Evolutionary conservation across 2,329 filamentous ascomycete genomes (phyloP).

Genomic region (Penicillium psychrosexuale): DNA sequence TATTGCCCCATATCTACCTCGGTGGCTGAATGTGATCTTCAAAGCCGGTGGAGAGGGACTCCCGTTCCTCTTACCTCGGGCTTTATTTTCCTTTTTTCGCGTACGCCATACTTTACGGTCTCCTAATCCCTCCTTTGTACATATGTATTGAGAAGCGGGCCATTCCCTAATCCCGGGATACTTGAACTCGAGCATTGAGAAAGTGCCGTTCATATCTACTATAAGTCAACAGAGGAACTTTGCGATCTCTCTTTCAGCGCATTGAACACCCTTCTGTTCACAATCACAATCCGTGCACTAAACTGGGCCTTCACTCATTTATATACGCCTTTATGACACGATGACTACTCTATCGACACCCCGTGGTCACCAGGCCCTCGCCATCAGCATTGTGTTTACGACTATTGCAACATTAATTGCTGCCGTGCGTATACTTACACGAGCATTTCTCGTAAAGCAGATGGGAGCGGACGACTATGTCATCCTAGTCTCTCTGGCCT

Average conservation of each 20-base stretch:
- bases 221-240: not conserved
- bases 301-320: not conserved
- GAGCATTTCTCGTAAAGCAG: slow-evolving; percentile 34
- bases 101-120: not conserved
- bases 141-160: slow-evolving; percentile 5
- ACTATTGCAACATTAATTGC: slow-evolving; percentile 34
- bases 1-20: not conserved
- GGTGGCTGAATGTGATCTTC: slow-evolving; percentile 1
- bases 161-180: not conserved
- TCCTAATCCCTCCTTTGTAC: not conserved
- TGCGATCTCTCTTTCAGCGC: not conserved
- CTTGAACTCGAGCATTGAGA: not conserved
- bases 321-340: slow-evolving; percentile 10
- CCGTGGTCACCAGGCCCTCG: slow-evolving; percentile 28
- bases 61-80: not conserved
- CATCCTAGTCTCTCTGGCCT: slow-evolving; percentile 34
- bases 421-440: slow-evolving; percentile 42
- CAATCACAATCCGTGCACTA: not conserved
- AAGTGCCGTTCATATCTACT: not conserved
- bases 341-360: slow-evolving; percentile 28
- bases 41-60: not conserved
- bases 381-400: slow-evolving; percentile 31
- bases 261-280: not conserved
- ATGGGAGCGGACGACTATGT: slow-evolving; percentile 39
- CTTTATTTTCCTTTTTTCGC: not conserved